These are phyloP conservation scores for Taphrina betulina DNA, from an alignment of 1,139 yeast species.

Conservation along the genomic window DNA sequence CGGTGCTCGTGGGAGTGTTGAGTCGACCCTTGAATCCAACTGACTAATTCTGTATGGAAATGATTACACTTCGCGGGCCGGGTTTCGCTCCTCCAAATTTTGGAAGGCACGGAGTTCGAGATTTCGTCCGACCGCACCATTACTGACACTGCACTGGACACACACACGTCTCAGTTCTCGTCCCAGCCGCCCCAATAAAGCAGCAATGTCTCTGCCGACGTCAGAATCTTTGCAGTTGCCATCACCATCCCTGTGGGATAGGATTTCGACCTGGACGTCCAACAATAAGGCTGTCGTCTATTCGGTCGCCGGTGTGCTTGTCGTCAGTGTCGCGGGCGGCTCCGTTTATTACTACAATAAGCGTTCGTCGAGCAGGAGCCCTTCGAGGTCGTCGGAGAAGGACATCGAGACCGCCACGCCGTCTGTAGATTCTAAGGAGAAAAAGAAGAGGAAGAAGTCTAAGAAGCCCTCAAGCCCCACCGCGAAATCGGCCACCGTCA, in stretches of 20 bases:
- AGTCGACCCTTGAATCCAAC: no score
- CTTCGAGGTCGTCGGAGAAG: slow-evolving; percentile 9
- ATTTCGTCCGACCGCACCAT: no score
- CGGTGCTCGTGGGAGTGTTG: no score
- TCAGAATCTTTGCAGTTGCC: no score
- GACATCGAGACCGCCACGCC: slow-evolving; percentile 2
- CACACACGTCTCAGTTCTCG: slow-evolving; percentile 16
- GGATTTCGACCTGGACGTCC: slow-evolving; percentile 28
- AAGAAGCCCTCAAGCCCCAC: slow-evolving; percentile 5
- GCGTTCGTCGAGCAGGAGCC: neutral
- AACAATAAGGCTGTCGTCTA: slow-evolving; percentile 31
- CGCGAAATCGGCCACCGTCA: neutral
- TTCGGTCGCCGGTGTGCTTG: slow-evolving; percentile 30
- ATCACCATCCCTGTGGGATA: slow-evolving; percentile 28
- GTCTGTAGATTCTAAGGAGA: slow-evolving; percentile 28
- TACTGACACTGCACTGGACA: no score
- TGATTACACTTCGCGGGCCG: no score
- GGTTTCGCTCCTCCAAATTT: no score
- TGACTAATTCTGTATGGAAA: no score
- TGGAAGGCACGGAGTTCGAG: no score
- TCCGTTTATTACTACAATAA: slow-evolving; percentile 27
- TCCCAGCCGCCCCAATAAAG: slow-evolving; percentile 1
- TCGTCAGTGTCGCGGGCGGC: slow-evolving; percentile 33
- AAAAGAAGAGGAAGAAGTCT: slow-evolving; percentile 31
- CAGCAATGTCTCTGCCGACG: no score